These are phyloP conservation scores for Candida verbasci DNA, from an alignment of 805 yeast genomes.

Conservation along the genomic window DNA sequence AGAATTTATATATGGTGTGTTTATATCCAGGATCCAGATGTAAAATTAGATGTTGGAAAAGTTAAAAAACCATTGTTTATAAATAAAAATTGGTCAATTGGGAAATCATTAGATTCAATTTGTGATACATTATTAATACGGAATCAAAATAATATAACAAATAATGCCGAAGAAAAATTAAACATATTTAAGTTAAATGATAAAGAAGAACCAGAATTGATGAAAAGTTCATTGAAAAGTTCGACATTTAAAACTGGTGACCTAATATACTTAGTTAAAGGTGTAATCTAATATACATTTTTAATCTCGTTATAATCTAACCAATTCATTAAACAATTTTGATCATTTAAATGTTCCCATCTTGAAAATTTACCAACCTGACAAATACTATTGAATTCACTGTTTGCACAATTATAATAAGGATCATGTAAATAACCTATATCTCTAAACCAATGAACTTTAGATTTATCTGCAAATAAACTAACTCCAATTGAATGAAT, in stretches of 20 bases:
- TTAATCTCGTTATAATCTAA: constrained; percentile 29
- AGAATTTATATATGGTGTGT: constrained; percentile 48
- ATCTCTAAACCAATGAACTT: constrained; percentile 84
- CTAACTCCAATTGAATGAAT: constrained; percentile 76
- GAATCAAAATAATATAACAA: constrained; percentile 47
- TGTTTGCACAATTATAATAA: constrained; percentile 69
- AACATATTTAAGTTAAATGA: constrained; percentile 39
- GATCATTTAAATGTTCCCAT: constrained; percentile 50
- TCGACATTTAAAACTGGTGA: constrained; percentile 47
- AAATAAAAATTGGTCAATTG: constrained; percentile 56
- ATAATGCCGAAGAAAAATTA: constrained; percentile 37
- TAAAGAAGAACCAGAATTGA: constrained; percentile 23
- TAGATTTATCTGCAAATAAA: constrained; percentile 62
- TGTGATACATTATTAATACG: constrained; percentile 44
- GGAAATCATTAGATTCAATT: constrained; percentile 51
- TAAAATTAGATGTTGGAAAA: constrained; percentile 19
- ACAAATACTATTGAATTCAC: constrained; percentile 43
- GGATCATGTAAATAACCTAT: constrained; percentile 77
- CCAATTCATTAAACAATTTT: constrained; percentile 77
- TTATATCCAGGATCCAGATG: constrained; percentile 24
- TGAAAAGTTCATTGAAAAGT: constrained; percentile 34
- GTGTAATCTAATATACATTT: constrained; percentile 21
- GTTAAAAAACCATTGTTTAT: constrained; percentile 39
- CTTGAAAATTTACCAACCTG: constrained; percentile 50
- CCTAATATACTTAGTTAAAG: constrained; percentile 49